phyloP scores from a whole-genome alignment of 768 basidiomycete genomes.

The Fomitopsis serialis region DNA sequence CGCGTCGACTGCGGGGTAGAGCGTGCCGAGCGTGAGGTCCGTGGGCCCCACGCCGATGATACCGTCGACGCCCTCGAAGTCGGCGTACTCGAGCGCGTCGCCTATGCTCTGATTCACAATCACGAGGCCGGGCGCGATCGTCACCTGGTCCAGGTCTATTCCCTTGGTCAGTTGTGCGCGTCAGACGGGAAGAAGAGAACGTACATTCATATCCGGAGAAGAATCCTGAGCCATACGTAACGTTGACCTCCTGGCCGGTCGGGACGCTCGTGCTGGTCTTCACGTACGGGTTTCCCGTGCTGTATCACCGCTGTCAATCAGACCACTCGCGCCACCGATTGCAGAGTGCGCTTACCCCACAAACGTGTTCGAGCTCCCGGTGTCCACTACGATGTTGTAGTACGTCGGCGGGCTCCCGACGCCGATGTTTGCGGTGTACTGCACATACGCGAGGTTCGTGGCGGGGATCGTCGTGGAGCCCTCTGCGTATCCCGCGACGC shows the following conservation, averaged over 20 bases:
- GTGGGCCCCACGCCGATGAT: conserved; percentile 33
- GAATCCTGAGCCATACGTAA: conserved; percentile 46
- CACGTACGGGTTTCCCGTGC: conserved; percentile 37
- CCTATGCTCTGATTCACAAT: conserved; percentile 32
- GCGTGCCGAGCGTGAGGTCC: conserved; percentile 23
- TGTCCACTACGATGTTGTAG: conserved; percentile 49
- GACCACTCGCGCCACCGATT: not conserved
- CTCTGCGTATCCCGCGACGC: not conserved
- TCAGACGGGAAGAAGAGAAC: not conserved
- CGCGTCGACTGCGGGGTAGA: not conserved
- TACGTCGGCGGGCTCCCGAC: conserved; percentile 21
- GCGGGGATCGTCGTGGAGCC: not conserved
- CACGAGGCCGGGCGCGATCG: conserved; percentile 24
- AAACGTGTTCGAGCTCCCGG: conserved; percentile 52
- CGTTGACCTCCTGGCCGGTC: conserved; percentile 30
- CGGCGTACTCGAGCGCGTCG: conserved; percentile 21
- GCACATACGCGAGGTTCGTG: conserved; percentile 4
- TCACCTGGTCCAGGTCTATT: conserved; percentile 33
- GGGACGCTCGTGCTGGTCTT: conserved; percentile 35
- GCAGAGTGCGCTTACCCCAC: conserved; percentile 29
- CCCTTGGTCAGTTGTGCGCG: conserved; percentile 5
- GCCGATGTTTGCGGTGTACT: conserved; percentile 13
- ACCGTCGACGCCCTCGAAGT: conserved; percentile 18
- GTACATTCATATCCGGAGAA: conserved; percentile 32
- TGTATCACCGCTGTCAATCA: not conserved